A percentile compares a stretch with the other conserved stretches of the same genome.
Evolutionary conservation across 108 stramenopile species (phyloP).

Genomic region (Skeletonema marinoi): DNA sequence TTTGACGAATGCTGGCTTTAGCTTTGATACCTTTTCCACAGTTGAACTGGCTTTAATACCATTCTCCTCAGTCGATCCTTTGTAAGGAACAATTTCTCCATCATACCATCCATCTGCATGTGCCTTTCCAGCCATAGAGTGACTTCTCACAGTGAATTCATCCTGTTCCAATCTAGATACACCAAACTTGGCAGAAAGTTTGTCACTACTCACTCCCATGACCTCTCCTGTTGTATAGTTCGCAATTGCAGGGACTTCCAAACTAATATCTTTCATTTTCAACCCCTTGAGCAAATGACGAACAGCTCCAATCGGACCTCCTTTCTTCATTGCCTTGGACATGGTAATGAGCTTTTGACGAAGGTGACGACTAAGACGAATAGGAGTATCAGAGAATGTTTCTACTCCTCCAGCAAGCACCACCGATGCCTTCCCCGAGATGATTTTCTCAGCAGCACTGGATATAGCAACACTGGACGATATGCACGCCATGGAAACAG

Average conservation of each 20-base stretch:
- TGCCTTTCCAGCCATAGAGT: slow-evolving; percentile 89
- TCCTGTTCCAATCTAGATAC: slow-evolving; percentile 95
- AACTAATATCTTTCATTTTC: slow-evolving; percentile 84
- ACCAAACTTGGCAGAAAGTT: slow-evolving; percentile 94
- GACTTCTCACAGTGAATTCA: slow-evolving; percentile 92
- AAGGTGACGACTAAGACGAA: slow-evolving; percentile 85
- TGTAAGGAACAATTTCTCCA: slow-evolving; percentile 91
- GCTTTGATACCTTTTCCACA: slow-evolving; percentile 87
- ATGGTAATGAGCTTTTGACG: slow-evolving; percentile 93
- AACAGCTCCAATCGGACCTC: slow-evolving; percentile 75
- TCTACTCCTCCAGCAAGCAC: slow-evolving; percentile 96
- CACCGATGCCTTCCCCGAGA: slow-evolving; percentile 89
- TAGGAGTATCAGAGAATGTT: slow-evolving; percentile 97
- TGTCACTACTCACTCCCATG: slow-evolving; percentile 97
- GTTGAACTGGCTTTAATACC: slow-evolving; percentile 96
- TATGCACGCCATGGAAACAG: slow-evolving; percentile 97
- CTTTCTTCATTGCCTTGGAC: slow-evolving; percentile 96
- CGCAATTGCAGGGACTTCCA: slow-evolving; percentile 98
- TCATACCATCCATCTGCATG: slow-evolving; percentile 93
- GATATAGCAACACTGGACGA: slow-evolving; percentile 95
- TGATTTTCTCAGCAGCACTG: slow-evolving; percentile 92
- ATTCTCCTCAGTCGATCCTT: slow-evolving; percentile 90
- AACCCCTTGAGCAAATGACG: slow-evolving; percentile 90
- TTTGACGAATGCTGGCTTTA: slow-evolving; percentile 98
- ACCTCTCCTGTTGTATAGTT: slow-evolving; percentile 99